Conservation (phyloP, 768 basidiomycete genomes). For the Trametes gibbosa region DNA sequence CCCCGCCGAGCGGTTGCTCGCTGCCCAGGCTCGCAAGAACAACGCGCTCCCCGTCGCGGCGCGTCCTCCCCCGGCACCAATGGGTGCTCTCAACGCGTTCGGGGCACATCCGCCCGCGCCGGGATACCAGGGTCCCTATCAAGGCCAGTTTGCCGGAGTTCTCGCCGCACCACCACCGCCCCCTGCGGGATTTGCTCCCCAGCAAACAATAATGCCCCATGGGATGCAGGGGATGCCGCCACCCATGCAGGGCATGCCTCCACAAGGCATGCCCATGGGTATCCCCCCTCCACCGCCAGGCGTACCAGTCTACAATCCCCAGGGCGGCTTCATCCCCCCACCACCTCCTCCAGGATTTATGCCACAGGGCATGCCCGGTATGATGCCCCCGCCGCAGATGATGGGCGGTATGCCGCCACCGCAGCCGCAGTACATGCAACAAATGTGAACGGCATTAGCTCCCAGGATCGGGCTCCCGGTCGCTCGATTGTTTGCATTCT, state of each 20-base stretch:
- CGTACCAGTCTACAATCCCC: constrained; percentile 47
- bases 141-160: constrained; percentile 92
- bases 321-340: constrained; percentile 47
- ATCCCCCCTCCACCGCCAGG: constrained; percentile 37
- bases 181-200: constrained; percentile 74
- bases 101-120: constrained; percentile 64
- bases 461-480: background rate
- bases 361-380: constrained; percentile 41
- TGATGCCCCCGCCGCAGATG: constrained; percentile 46
- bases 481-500: background rate
- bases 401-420: constrained; percentile 13
- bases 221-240: constrained; percentile 24
- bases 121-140: constrained; percentile 73
- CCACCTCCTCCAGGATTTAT: constrained; percentile 69
- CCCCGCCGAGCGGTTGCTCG: constrained; percentile 92
- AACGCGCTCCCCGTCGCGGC: constrained; percentile 80
- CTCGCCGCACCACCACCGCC: constrained; percentile 70
- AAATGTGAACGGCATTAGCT: background rate
- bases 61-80: constrained; percentile 72
- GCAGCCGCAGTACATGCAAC: constrained; percentile 15
- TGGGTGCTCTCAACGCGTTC: constrained; percentile 45
- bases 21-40: constrained; percentile 93
- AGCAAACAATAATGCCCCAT: constrained; percentile 60
- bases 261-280: constrained; percentile 40
- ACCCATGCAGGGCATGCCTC: constrained; percentile 30